phyloP scores from a whole-genome alignment of 2,329 filamentous ascomycete species.

The Ceratocystis albifundus region DNA sequence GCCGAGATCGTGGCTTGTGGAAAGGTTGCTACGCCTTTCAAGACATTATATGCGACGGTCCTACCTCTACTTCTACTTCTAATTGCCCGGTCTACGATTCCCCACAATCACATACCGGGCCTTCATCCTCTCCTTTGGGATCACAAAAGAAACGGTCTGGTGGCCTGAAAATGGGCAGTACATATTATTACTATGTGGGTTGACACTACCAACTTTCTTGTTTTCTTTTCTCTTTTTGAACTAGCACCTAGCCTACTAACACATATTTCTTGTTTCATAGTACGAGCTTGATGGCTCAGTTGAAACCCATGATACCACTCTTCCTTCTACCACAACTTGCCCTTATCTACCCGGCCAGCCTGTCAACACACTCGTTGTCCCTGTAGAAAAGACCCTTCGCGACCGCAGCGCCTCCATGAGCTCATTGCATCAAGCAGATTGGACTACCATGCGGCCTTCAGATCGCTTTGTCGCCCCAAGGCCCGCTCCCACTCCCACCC shows the following conservation, averaged over 20 bases:
- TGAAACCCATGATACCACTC: conserved; percentile 61
- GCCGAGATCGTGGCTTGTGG: conserved; percentile 67
- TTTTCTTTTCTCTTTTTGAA: conserved; percentile 13
- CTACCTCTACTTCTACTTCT: conserved; percentile 25
- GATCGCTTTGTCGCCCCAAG: conserved; percentile 64
- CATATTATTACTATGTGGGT: conserved; percentile 91
- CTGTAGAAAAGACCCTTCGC: conserved; percentile 51
- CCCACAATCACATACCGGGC: not conserved
- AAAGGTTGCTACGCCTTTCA: conserved; percentile 77
- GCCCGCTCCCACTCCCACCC: conserved; percentile 37
- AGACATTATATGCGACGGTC: conserved; percentile 67
- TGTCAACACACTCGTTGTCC: conserved; percentile 75
- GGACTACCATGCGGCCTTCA: conserved; percentile 64
- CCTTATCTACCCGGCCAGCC: conserved; percentile 79
- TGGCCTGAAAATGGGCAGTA: conserved; percentile 81
- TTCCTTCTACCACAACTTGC: conserved; percentile 66
- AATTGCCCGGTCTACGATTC: not conserved
- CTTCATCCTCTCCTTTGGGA: not conserved
- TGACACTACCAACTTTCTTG: not conserved
- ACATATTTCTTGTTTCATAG: conserved; percentile 34
- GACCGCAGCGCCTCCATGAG: conserved; percentile 54
- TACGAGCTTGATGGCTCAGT: conserved; percentile 71
- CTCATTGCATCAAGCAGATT: conserved; percentile 46
- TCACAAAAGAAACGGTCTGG: conserved; percentile 38
- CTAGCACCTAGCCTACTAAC: not conserved